These are phyloP conservation scores for Malus domestica DNA, from an alignment of 306 rosid species.

Conservation along the genomic window DNA sequence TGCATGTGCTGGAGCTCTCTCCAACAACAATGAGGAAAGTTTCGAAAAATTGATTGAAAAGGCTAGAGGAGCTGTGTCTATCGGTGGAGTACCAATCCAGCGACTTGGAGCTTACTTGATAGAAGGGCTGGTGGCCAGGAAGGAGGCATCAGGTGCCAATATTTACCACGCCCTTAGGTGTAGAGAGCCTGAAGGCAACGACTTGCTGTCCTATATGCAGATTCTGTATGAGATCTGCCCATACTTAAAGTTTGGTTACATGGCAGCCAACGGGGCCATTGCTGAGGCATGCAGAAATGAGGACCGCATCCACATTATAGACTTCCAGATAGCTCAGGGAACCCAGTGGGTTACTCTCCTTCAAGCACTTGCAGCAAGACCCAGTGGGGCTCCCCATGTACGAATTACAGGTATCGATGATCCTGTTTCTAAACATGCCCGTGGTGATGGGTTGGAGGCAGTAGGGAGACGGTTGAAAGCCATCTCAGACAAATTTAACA, in stretches of 20 bases:
- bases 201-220: slow-evolving; percentile 82
- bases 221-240: slow-evolving; percentile 86
- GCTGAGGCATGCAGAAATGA: slow-evolving; percentile 84
- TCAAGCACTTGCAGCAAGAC: slow-evolving; percentile 95
- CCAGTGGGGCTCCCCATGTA: slow-evolving; percentile 77
- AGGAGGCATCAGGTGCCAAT: slow-evolving; percentile 63
- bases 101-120: slow-evolving; percentile 95
- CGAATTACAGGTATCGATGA: slow-evolving; percentile 87
- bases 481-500: slow-evolving; percentile 56
- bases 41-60: slow-evolving; percentile 51
- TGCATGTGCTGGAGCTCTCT: slow-evolving; percentile 68
- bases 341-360: slow-evolving; percentile 89
- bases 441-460: slow-evolving; percentile 61
- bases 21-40: slow-evolving; percentile 37
- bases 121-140: slow-evolving; percentile 93
- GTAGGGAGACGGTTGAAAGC: slow-evolving; percentile 55
- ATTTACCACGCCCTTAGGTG: slow-evolving; percentile 77
- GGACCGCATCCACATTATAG: slow-evolving; percentile 81
- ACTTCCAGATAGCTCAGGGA: slow-evolving; percentile 91
- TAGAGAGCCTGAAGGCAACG: slow-evolving; percentile 80
- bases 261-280: slow-evolving; percentile 98
- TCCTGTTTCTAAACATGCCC: slow-evolving; percentile 66
- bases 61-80: slow-evolving; percentile 65
- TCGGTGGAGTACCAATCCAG: slow-evolving; percentile 78
- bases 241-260: slow-evolving; percentile 86